These are phyloP conservation scores for Neodidymelliopsis sp. DNA, from an alignment of 2,329 filamentous ascomycete genomes.

Conservation along the genomic window DNA sequence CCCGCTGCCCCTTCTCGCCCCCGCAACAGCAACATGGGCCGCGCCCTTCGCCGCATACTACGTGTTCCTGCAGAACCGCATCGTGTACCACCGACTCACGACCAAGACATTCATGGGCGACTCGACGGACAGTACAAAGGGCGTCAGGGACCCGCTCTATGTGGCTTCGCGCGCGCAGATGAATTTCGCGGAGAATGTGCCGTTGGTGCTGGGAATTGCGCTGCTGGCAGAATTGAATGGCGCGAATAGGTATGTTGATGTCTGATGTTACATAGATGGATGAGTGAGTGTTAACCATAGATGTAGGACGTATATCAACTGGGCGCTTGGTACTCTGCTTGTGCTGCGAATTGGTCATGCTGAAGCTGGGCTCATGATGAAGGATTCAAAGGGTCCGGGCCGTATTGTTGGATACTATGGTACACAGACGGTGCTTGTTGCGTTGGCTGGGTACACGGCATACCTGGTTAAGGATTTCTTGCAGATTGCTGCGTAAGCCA, in stretches of 20 bases:
- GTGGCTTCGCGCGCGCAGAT: constrained; percentile 48
- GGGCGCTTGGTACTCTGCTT: constrained; percentile 49
- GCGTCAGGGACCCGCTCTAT: constrained; percentile 41
- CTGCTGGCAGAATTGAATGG: constrained; percentile 57
- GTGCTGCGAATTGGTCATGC: constrained; percentile 50
- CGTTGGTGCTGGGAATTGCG: constrained; percentile 49
- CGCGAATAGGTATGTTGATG: constrained; percentile 40
- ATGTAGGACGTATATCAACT: constrained; percentile 46
- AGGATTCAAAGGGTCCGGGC: constrained; percentile 32
- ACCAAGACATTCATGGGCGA: constrained; percentile 43
- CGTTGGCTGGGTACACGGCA: constrained; percentile 40
- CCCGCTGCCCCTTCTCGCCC: constrained; percentile 41
- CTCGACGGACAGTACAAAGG: constrained; percentile 20
- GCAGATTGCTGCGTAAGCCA: constrained; percentile 21
- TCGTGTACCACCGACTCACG: constrained; percentile 46
- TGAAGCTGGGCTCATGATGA: constrained; percentile 49
- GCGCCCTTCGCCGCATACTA: constrained; percentile 54
- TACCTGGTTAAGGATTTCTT: constrained; percentile 44
- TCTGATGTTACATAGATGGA: neutral
- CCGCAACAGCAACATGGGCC: constrained; percentile 51
- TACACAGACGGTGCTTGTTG: constrained; percentile 38
- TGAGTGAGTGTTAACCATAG: too few species aligned
- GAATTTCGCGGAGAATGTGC: constrained; percentile 57
- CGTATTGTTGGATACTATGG: constrained; percentile 41
- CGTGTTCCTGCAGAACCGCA: constrained; percentile 51